phyloP scores from a whole-genome alignment of 176 grass and related monocot species.

The Carex scoparia region DNA sequence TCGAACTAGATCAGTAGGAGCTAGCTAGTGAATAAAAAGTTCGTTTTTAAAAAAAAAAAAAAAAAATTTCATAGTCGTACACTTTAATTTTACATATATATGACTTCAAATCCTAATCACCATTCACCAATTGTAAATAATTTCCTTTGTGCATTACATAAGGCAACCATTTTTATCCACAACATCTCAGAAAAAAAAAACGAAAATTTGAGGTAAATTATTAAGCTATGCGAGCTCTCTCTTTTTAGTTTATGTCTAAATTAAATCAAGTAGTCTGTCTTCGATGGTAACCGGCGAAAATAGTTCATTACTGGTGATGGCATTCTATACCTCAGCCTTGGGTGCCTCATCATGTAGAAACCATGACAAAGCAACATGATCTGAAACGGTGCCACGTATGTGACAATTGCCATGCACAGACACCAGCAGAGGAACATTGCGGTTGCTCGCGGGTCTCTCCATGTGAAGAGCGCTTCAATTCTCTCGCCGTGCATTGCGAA shows the following conservation, averaged over 20 bases:
- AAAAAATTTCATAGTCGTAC: background rate
- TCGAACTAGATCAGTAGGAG: background rate
- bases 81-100: background rate
- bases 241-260: too few species aligned
- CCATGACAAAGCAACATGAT: constrained; percentile 47
- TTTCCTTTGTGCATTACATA: background rate
- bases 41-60: background rate
- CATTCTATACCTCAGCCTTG: constrained; percentile 41
- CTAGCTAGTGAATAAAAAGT: background rate
- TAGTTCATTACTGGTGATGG: constrained; percentile 55
- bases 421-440: constrained; percentile 48
- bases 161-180: background rate
- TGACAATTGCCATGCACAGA: constrained; percentile 35
- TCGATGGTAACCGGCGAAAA: constrained; percentile 61
- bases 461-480: constrained; percentile 35
- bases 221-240: background rate
- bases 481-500: constrained; percentile 54
- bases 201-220: background rate
- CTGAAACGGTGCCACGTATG: constrained; percentile 53
- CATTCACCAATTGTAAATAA: background rate
- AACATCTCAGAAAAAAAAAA: background rate
- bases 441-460: constrained; percentile 66
- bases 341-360: constrained; percentile 74
- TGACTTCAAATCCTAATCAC: background rate
- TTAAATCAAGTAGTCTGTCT: constrained; percentile 60